Percentiles rank a stretch among this genome's conserved stretches.
Evolutionary conservation across 768 basidiomycete genomes (phyloP).

Genomic region (Boletus patriciae): DNA sequence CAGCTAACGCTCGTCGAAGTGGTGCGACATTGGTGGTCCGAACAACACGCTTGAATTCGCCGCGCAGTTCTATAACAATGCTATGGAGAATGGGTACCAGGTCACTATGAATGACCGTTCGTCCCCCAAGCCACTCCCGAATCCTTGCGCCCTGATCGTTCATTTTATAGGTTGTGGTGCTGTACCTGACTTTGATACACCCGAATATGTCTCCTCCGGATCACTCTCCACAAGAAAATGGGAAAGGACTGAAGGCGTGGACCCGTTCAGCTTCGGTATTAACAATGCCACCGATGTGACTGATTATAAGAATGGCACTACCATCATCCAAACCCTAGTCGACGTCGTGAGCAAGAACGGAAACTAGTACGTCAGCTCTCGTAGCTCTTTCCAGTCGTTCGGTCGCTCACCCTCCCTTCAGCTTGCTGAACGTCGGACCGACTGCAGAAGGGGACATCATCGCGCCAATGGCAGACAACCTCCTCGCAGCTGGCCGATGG

Average conservation of each 20-base stretch:
- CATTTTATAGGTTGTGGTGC: slow-evolving; percentile 43
- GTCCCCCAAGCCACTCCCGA: slow-evolving; percentile 6
- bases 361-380: slow-evolving; percentile 45
- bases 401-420: slow-evolving; percentile 14
- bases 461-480: slow-evolving; percentile 44
- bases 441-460: slow-evolving; percentile 56
- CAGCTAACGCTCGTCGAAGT: slow-evolving; percentile 31
- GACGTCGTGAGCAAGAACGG: slow-evolving; percentile 65
- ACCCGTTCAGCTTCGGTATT: slow-evolving; percentile 51
- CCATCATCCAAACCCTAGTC: slow-evolving; percentile 50
- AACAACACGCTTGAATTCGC: slow-evolving; percentile 48
- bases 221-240: slow-evolving; percentile 48
- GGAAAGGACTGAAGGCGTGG: slow-evolving; percentile 63
- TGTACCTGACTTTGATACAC: slow-evolving; percentile 54
- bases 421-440: slow-evolving; percentile 54
- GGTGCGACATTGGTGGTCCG: slow-evolving; percentile 59
- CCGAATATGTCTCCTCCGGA: slow-evolving; percentile 52
- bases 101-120: slow-evolving; percentile 47
- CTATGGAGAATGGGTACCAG: slow-evolving; percentile 42
- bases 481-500: slow-evolving; percentile 54
- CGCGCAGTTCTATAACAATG: slow-evolving; percentile 46
- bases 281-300: slow-evolving; percentile 42
- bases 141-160: background rate
- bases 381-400: background rate
- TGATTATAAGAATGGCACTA: slow-evolving; percentile 50